Percentiles rank a stretch among this genome's conserved stretches.
Conservation (phyloP, 495 filamentous ascomycete genomes). For the Cudoniella acicularis region DNA sequence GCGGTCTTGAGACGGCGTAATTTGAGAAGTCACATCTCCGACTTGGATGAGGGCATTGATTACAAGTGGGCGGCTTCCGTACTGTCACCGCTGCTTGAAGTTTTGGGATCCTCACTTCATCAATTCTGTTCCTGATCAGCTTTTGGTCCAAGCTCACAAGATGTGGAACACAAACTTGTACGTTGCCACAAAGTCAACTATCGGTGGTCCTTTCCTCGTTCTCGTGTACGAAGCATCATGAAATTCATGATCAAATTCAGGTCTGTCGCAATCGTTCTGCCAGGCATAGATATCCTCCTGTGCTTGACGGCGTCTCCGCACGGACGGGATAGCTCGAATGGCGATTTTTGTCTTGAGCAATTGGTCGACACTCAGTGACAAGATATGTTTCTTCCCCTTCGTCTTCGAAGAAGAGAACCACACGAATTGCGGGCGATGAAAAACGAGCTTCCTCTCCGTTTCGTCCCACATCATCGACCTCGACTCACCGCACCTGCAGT, state of each 20-base stretch:
- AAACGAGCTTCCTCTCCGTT: background rate
- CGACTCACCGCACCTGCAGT: background rate
- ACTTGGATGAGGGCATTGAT: background rate
- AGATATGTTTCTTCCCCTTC: constrained; percentile 1
- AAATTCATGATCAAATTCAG: background rate
- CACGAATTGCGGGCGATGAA: background rate
- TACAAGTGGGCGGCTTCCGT: background rate
- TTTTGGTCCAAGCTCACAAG: background rate
- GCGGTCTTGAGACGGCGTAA: background rate
- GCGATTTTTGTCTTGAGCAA: background rate
- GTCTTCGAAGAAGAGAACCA: background rate
- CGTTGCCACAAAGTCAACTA: background rate
- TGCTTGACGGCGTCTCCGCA: background rate
- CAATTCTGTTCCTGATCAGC: background rate
- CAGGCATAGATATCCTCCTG: background rate
- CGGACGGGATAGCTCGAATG: background rate
- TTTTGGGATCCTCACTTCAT: background rate
- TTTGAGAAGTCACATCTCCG: background rate
- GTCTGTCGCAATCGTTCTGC: background rate
- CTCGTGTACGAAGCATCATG: background rate
- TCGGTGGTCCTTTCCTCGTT: background rate
- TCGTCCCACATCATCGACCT: constrained; percentile 1
- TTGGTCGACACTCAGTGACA: background rate
- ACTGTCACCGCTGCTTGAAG: background rate
- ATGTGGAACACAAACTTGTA: background rate